Conservation (phyloP, 345 rosid species). For the Viola odorata region DNA sequence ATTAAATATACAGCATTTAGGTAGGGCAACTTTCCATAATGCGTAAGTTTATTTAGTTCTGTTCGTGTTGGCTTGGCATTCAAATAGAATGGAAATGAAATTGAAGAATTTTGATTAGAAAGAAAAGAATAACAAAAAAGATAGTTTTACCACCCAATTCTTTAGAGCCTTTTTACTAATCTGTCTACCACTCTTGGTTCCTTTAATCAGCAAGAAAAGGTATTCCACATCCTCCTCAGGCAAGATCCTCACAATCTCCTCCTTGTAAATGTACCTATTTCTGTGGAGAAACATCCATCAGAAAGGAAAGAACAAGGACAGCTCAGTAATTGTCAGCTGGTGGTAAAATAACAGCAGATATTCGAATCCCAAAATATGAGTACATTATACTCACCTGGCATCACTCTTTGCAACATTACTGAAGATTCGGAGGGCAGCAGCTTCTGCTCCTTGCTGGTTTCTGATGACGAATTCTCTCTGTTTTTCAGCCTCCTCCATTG, state of each 20-base stretch:
- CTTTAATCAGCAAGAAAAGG: conserved; percentile 45
- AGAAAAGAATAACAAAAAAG: neutral
- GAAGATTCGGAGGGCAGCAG: conserved; percentile 54
- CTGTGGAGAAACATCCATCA: conserved; percentile 3
- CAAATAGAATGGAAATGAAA: too few species aligned
- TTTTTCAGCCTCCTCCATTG: too few species aligned
- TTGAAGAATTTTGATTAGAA: neutral
- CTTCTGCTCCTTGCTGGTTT: conserved; percentile 59
- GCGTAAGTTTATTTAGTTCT: too few species aligned
- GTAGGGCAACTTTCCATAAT: too few species aligned
- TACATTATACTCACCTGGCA: conserved; percentile 29
- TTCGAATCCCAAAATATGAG: too few species aligned
- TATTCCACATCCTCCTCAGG: conserved; percentile 60
- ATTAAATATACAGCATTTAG: too few species aligned
- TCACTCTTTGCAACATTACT: conserved; percentile 36
- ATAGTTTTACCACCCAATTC: conserved; percentile 57
- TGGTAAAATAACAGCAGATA: too few species aligned
- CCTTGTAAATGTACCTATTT: conserved; percentile 56
- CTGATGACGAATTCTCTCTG: conserved; percentile 20
- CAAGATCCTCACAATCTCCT: conserved; percentile 60
- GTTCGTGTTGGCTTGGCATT: too few species aligned
- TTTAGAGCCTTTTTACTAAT: conserved; percentile 47
- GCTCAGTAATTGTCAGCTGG: neutral
- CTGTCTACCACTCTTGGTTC: conserved; percentile 14
- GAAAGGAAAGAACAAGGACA: neutral